Percentiles rank a stretch among this genome's conserved stretches.
Evolutionary conservation across 2,329 filamentous ascomycete species (phyloP).

Genomic region (Cladosporium colombiae): DNA sequence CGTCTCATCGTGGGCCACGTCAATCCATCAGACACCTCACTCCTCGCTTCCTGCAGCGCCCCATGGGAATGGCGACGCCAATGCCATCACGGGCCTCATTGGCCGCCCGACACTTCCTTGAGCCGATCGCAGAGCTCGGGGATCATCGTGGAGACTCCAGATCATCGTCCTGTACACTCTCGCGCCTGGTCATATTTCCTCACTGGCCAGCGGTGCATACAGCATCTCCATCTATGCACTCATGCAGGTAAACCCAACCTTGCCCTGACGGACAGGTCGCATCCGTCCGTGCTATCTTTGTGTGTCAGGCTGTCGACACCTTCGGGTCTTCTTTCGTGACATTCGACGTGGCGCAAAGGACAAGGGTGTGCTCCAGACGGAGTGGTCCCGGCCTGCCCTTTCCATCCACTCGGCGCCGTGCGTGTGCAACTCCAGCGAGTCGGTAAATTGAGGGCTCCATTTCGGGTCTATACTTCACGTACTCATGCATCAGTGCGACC

Average conservation of each 20-base stretch:
- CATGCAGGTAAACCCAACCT: constrained; percentile 18
- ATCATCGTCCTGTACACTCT: constrained; percentile 1
- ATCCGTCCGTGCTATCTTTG: neutral
- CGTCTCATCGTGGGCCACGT: constrained; percentile 19
- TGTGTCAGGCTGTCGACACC: neutral
- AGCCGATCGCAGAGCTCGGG: constrained; percentile 5
- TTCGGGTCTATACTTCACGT: neutral
- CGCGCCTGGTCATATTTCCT: neutral
- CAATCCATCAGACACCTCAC: constrained; percentile 18
- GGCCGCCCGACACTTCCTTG: constrained; percentile 7
- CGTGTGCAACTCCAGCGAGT: constrained; percentile 13
- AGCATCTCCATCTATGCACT: neutral
- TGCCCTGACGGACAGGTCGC: neutral
- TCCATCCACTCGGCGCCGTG: constrained; percentile 12
- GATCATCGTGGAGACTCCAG: neutral
- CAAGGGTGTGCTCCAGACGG: neutral
- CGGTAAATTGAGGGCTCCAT: constrained; percentile 14
- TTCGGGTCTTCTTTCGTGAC: constrained; percentile 13
- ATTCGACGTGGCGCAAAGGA: constrained; percentile 10
- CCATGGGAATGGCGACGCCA: constrained; percentile 8
- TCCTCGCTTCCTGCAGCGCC: constrained; percentile 9
- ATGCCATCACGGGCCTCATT: constrained; percentile 5
- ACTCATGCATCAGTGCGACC: constrained; percentile 7
- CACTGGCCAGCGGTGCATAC: constrained; percentile 5
- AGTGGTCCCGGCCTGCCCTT: neutral